Percentiles rank a stretch among this genome's conserved stretches.
Evolutionary conservation across 192 early-diverging fungal genomes (phyloP).

Genomic region (Coemansia sp.): DNA sequence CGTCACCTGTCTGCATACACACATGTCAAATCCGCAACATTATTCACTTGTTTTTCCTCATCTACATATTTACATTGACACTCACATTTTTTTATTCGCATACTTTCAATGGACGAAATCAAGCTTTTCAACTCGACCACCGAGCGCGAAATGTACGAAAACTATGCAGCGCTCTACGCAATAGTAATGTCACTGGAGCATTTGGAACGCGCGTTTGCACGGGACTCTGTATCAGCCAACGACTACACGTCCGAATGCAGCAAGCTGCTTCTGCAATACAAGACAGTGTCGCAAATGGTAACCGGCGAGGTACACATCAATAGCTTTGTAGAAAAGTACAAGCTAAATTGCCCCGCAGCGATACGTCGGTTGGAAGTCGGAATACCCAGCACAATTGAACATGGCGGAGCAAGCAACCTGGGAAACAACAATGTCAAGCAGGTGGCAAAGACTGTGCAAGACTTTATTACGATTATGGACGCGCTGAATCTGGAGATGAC

Average conservation of each 20-base stretch:
- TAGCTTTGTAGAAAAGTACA: constrained; percentile 26
- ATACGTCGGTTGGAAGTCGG: constrained; percentile 88
- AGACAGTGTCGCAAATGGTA: constrained; percentile 64
- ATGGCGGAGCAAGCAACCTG: constrained; percentile 62
- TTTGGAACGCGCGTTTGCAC: constrained; percentile 89
- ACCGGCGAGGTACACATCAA: constrained; percentile 59
- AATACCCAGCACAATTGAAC: constrained; percentile 93
- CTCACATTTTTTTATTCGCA: neutral
- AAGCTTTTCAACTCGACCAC: constrained; percentile 77
- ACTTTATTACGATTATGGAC: constrained; percentile 94
- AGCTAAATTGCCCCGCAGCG: constrained; percentile 85
- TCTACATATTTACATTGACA: neutral
- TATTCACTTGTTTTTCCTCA: neutral
- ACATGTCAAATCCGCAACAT: neutral
- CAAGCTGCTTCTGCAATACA: constrained; percentile 90
- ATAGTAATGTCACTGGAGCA: constrained; percentile 91
- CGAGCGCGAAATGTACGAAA: constrained; percentile 90
- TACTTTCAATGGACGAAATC: constrained; percentile 61
- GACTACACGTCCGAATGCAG: constrained; percentile 92
- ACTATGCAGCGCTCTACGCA: constrained; percentile 88
- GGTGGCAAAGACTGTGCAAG: constrained; percentile 77
- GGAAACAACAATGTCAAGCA: constrained; percentile 70
- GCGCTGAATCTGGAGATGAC: constrained; percentile 77
- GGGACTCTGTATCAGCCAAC: constrained; percentile 77
- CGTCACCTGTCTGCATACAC: no score